Conservation (phyloP, 306 rosid genomes). For the Cicer judaicum region DNA sequence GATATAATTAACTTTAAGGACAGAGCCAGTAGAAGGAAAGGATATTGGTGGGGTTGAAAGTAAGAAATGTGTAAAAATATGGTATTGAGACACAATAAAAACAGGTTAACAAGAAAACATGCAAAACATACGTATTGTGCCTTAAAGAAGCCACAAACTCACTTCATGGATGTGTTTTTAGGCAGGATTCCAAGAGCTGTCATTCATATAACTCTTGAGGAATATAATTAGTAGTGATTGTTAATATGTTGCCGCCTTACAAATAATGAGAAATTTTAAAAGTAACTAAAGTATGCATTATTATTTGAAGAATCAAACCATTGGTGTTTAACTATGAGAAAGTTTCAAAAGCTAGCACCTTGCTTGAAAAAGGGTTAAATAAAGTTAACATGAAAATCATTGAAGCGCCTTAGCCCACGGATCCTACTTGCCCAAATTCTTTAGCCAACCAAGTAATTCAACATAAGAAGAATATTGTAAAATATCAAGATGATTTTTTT, state of each 20-base stretch:
- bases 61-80: neutral
- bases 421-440: neutral
- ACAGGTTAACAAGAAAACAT: slow-evolving; percentile 40
- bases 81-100: neutral
- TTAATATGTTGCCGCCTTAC: slow-evolving; percentile 13
- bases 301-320: slow-evolving; percentile 1
- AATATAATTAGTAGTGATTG: slow-evolving; percentile 28
- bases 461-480: neutral
- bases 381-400: slow-evolving; percentile 1
- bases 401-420: neutral
- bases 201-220: slow-evolving; percentile 37
- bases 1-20: too few relatives aligned
- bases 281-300: slow-evolving; percentile 17
- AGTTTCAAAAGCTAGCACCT: neutral
- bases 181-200: slow-evolving; percentile 58
- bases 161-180: slow-evolving; percentile 39
- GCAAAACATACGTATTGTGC: slow-evolving; percentile 34
- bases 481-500: too few relatives aligned
- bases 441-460: slow-evolving; percentile 22
- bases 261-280: slow-evolving; percentile 5
- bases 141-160: slow-evolving; percentile 49
- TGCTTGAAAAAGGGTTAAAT: neutral
- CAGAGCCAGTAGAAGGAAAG: neutral
- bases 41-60: slow-evolving; percentile 36
- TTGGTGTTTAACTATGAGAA: slow-evolving; percentile 13